A percentile compares a stretch with the other conserved stretches of the same genome.
These are phyloP conservation scores for Penicillium silybi DNA, from an alignment of 495 filamentous ascomycete genomes.

Conservation along the genomic window DNA sequence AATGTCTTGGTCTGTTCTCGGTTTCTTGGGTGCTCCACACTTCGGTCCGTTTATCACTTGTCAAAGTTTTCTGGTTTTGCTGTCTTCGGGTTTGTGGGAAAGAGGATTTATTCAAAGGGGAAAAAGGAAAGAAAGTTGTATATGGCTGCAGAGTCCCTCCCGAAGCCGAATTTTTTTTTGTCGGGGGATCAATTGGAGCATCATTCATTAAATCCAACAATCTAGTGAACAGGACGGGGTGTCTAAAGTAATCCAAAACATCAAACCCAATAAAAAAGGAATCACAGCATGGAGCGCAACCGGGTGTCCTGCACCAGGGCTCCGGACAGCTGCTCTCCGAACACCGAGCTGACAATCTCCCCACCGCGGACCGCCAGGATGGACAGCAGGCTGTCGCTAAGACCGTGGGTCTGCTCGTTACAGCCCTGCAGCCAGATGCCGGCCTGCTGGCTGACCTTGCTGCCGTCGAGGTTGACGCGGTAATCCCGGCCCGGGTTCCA, in stretches of 20 bases:
- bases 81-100: too few species aligned
- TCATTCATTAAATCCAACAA: conserved; percentile 1
- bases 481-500: conserved; percentile 62
- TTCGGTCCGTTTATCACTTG: not conserved
- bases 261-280: not conserved
- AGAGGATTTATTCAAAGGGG: too few species aligned
- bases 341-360: conserved; percentile 74
- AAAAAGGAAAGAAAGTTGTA: not conserved
- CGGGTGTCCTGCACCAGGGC: conserved; percentile 37
- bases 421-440: conserved; percentile 95
- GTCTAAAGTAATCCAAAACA: not conserved
- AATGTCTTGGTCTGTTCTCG: too few species aligned
- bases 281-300: conserved; percentile 40
- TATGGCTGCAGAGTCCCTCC: not conserved
- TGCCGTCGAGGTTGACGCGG: conserved; percentile 60
- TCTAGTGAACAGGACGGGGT: conserved; percentile 6
- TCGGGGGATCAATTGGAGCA: not conserved
- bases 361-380: conserved; percentile 71
- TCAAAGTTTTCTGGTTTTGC: not conserved
- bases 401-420: conserved; percentile 85
- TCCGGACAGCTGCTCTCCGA: conserved; percentile 47
- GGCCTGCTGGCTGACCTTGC: conserved; percentile 56
- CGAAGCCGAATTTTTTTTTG: not conserved
- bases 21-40: not conserved
- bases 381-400: conserved; percentile 77